These are phyloP conservation scores for Hyphopichia pseudoburtonii DNA, from an alignment of 1,139 yeast species.

Conservation along the genomic window DNA sequence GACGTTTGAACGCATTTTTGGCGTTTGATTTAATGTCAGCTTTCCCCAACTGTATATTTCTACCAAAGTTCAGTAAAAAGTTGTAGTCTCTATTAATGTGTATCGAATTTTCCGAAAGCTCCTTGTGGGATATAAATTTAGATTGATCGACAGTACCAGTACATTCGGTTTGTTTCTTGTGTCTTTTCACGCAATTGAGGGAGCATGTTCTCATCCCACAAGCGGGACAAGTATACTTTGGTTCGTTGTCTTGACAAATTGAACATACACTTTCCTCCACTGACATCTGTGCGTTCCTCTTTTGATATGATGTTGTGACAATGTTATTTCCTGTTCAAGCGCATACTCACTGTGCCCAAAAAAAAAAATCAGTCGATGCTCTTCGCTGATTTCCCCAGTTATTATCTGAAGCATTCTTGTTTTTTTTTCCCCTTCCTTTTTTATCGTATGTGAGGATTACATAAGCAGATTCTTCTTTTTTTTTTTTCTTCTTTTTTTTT, in stretches of 20 bases:
- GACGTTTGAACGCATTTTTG: conserved; percentile 35
- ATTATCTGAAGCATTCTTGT: no score
- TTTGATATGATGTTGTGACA: no score
- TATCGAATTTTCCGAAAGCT: conserved; percentile 27
- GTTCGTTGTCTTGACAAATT: conserved; percentile 46
- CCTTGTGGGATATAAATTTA: conserved; percentile 50
- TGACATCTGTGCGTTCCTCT: background rate
- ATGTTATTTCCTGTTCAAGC: no score
- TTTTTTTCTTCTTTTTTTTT: background rate
- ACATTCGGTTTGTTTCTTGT: conserved; percentile 64
- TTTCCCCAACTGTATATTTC: conserved; percentile 54
- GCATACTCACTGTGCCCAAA: no score
- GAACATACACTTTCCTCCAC: conserved; percentile 32
- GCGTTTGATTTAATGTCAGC: conserved; percentile 44
- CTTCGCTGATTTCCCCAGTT: no score
- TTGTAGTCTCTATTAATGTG: conserved; percentile 82
- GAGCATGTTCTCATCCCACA: conserved; percentile 72
- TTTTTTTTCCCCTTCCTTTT: background rate
- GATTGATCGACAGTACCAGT: conserved; percentile 67
- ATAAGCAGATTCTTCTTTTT: background rate
- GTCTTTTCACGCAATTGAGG: conserved; percentile 66
- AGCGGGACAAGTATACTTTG: conserved; percentile 84
- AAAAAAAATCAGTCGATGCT: no score
- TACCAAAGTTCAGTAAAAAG: conserved; percentile 61
- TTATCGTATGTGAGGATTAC: background rate